These are phyloP conservation scores for Nannochloropsis salina DNA, from an alignment of 108 stramenopile genomes.

Conservation along the genomic window DNA sequence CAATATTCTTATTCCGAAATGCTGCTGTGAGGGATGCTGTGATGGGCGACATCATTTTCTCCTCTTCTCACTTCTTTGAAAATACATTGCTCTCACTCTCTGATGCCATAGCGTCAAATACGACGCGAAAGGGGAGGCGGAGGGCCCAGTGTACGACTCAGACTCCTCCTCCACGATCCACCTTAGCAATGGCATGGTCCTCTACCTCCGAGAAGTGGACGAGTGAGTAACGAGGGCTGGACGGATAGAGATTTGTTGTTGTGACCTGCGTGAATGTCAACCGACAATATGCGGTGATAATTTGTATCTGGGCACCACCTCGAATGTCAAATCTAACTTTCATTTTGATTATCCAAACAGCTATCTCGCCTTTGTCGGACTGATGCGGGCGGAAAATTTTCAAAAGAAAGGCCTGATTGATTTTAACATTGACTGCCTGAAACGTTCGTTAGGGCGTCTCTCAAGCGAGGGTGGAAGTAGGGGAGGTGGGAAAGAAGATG, in stretches of 20 bases:
- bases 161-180: slow-evolving; percentile 85
- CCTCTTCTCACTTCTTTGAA: not conserved
- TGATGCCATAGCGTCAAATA: not conserved
- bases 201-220: slow-evolving; percentile 83
- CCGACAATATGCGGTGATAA: no score
- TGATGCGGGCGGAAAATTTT: slow-evolving; percentile 85
- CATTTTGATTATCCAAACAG: not conserved
- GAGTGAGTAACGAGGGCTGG: slow-evolving; percentile 15
- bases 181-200: slow-evolving; percentile 88
- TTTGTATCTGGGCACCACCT: no score
- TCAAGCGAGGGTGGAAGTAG: not conserved
- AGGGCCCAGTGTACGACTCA: slow-evolving; percentile 76
- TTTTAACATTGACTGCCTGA: slow-evolving; percentile 89
- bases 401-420: slow-evolving; percentile 88
- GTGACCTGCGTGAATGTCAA: no score
- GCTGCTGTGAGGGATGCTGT: no score
- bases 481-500: not conserved
- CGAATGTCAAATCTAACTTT: no score
- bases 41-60: not conserved
- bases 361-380: slow-evolving; percentile 91
- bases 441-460: slow-evolving; percentile 26
- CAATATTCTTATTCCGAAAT: no score
- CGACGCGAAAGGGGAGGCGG: slow-evolving; percentile 41
- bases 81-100: not conserved
- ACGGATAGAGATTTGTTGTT: not conserved